Conservation (phyloP, 176 grass and related monocot genomes). For the Canna indica region DNA sequence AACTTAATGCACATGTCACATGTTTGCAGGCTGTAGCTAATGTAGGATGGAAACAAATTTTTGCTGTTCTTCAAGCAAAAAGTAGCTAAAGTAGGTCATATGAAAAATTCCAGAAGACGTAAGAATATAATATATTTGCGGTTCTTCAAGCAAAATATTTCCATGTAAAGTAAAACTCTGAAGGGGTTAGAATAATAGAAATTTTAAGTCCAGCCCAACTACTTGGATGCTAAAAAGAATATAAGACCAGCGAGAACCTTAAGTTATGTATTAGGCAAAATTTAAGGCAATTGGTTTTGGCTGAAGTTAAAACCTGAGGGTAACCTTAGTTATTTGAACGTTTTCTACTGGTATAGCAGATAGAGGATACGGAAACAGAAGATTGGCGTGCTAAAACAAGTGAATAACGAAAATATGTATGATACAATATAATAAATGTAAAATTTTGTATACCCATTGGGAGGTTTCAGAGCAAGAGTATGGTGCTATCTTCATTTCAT, state of each 20-base stretch:
- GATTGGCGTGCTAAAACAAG: background rate
- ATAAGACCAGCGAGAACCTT: background rate
- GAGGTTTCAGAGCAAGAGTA: background rate
- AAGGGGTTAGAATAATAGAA: background rate
- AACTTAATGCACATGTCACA: background rate
- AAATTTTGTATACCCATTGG: constrained; percentile 9
- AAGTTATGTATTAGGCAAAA: background rate
- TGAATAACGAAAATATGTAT: background rate
- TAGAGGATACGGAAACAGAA: background rate
- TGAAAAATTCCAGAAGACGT: too few species aligned
- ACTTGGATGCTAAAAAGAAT: background rate
- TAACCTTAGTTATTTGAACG: background rate
- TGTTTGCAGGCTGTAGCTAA: background rate
- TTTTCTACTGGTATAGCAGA: background rate
- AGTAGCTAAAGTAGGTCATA: too few species aligned
- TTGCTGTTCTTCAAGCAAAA: background rate
- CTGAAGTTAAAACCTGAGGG: background rate
- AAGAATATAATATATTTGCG: background rate
- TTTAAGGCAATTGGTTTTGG: too few species aligned
- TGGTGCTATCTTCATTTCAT: background rate
- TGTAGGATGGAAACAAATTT: background rate
- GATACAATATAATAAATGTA: background rate
- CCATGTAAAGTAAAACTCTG: background rate
- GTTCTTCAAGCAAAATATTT: background rate
- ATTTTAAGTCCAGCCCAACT: background rate